Evolutionary conservation across 495 filamentous ascomycete species (phyloP).

Genomic region (Xeromyces bisporus): DNA sequence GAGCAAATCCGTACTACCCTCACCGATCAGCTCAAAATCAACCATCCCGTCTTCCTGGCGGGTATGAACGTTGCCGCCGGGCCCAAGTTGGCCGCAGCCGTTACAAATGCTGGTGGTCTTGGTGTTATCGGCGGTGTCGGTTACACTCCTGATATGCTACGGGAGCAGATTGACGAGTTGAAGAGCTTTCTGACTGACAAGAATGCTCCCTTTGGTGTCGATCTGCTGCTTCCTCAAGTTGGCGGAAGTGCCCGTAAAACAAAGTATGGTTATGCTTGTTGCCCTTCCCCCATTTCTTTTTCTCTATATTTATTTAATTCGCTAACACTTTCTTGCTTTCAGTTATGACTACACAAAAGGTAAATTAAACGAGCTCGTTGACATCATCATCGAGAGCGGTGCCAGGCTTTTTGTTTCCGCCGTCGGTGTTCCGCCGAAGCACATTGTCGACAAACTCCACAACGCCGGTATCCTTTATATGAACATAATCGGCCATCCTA

Average conservation of each 20-base stretch:
- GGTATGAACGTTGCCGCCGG: slow-evolving; percentile 99
- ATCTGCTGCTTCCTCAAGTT: slow-evolving; percentile 86
- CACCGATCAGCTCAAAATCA: slow-evolving; percentile 93
- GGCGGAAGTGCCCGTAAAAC: slow-evolving; percentile 88
- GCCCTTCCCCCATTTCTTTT: too few relatives aligned
- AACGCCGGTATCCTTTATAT: slow-evolving; percentile 80
- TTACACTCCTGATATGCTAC: slow-evolving; percentile 94
- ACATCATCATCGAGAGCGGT: slow-evolving; percentile 81
- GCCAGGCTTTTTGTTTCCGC: slow-evolving; percentile 92
- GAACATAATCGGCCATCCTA: slow-evolving; percentile 99
- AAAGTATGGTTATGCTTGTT: slow-evolving; percentile 70
- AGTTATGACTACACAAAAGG: slow-evolving; percentile 99
- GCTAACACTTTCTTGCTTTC: slow-evolving; percentile 9
- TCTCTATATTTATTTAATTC: too few relatives aligned
- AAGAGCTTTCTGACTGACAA: slow-evolving; percentile 83
- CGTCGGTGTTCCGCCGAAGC: slow-evolving; percentile 81
- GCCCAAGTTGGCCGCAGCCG: slow-evolving; percentile 89
- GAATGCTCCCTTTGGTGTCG: slow-evolving; percentile 96
- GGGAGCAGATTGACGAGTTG: slow-evolving; percentile 84
- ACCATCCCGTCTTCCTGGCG: slow-evolving; percentile 87
- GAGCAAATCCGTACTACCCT: slow-evolving; percentile 75
- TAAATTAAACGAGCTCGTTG: slow-evolving; percentile 79
- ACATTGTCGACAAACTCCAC: slow-evolving; percentile 80
- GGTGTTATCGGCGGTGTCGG: slow-evolving; percentile 94
- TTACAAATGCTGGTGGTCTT: slow-evolving; percentile 91